Evolutionary conservation across 441 rosid species (phyloP).

Genomic region (Erodium trifolium): DNA sequence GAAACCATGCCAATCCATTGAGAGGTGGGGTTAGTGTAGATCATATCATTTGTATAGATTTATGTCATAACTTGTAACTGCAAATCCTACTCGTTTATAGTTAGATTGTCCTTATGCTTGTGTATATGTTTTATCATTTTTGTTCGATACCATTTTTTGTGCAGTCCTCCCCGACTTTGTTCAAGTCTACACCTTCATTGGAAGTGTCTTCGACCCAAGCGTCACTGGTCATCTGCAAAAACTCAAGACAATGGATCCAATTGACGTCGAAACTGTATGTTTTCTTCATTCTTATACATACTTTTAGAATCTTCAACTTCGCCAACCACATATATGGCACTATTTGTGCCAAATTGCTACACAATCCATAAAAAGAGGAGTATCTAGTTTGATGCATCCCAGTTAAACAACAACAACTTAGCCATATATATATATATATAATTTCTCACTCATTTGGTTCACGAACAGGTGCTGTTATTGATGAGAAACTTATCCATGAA

Average conservation of each 20-base stretch:
- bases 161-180: slow-evolving; percentile 89
- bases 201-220: slow-evolving; percentile 82
- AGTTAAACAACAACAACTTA: neutral
- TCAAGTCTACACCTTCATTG: slow-evolving; percentile 85
- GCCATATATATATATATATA: too few relatives aligned
- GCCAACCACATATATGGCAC: neutral
- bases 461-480: slow-evolving; percentile 59
- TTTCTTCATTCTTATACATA: slow-evolving; percentile 10
- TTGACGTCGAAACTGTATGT: slow-evolving; percentile 75
- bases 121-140: neutral
- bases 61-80: slow-evolving; percentile 1
- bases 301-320: neutral
- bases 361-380: neutral
- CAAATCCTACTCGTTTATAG: neutral
- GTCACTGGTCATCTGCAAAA: slow-evolving; percentile 60
- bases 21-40: slow-evolving; percentile 41
- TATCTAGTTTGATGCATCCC: neutral
- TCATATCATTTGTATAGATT: neutral
- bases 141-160: slow-evolving; percentile 14
- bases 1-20: slow-evolving; percentile 46
- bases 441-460: too few relatives aligned
- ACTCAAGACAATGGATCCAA: slow-evolving; percentile 86
- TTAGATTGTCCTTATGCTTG: neutral
- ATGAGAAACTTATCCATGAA: slow-evolving; percentile 87
- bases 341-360: neutral